Conservation (phyloP, 352 stramenopile species). For the Phytopythium boreale region DNA sequence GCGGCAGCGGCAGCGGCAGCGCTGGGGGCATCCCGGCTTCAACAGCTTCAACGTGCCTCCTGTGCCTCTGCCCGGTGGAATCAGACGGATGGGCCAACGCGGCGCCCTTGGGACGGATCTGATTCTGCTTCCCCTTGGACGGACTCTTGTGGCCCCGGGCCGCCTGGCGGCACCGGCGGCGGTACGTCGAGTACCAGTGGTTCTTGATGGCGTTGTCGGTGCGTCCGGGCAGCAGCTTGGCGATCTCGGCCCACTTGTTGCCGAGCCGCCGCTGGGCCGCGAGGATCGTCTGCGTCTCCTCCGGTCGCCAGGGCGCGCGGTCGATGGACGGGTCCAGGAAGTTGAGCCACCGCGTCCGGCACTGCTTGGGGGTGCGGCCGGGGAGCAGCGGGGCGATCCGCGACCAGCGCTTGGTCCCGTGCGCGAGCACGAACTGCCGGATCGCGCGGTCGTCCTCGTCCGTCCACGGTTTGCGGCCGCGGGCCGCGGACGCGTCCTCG, state of each 20-base stretch:
- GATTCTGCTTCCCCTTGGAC: not conserved
- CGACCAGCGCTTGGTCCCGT: constrained; percentile 89
- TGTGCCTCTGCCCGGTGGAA: too few relatives aligned
- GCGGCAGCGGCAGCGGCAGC: constrained; percentile 8
- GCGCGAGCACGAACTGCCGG: constrained; percentile 62
- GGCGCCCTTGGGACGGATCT: not conserved
- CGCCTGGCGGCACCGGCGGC: constrained; percentile 50
- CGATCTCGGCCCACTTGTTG: constrained; percentile 98
- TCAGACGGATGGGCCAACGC: too few relatives aligned
- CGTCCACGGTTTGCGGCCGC: constrained; percentile 64
- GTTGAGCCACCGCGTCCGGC: constrained; percentile 95
- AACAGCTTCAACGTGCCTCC: too few relatives aligned
- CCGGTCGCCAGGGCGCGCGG: constrained; percentile 90
- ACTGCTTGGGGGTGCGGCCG: constrained; percentile 95
- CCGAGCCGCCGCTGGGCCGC: constrained; percentile 69
- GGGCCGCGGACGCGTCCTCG: constrained; percentile 5
- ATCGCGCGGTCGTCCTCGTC: constrained; percentile 63
- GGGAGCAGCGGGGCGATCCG: constrained; percentile 92
- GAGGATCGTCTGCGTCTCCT: constrained; percentile 90
- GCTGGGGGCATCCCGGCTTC: too few relatives aligned
- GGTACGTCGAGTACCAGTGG: constrained; percentile 82
- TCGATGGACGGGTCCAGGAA: constrained; percentile 92
- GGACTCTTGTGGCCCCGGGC: constrained; percentile 13
- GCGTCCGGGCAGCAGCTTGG: constrained; percentile 94
- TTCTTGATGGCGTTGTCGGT: constrained; percentile 85